Conservation (phyloP, 176 grass and related monocot species). For the Hyparrhenia diplandra region DNA sequence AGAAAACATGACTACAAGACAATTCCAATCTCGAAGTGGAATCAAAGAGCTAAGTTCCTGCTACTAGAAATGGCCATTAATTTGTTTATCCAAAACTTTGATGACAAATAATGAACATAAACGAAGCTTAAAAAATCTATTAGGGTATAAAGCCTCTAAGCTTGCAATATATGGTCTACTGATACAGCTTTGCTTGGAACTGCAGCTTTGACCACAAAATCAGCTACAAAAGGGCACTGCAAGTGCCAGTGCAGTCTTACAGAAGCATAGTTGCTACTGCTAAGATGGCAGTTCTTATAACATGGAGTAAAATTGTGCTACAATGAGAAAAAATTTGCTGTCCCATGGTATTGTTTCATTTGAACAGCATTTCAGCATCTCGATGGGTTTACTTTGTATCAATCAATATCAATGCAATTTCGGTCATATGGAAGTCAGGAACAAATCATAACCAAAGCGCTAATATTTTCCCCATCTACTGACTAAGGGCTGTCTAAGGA, state of each 20-base stretch:
- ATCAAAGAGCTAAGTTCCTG: not conserved
- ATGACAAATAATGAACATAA: conserved; percentile 7
- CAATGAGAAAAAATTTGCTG: not conserved
- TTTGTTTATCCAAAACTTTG: not conserved
- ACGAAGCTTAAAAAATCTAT: not conserved
- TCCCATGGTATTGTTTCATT: not conserved
- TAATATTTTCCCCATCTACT: not conserved
- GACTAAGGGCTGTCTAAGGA: not conserved
- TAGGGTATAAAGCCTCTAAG: not conserved
- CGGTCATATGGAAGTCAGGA: not conserved
- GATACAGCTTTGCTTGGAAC: not conserved
- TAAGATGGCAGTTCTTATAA: not conserved
- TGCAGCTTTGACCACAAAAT: not conserved
- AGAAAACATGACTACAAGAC: not conserved
- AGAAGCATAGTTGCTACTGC: not conserved
- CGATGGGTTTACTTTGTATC: not conserved
- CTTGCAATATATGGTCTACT: not conserved
- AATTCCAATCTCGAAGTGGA: not conserved
- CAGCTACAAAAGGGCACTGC: not conserved
- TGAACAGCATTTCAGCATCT: not conserved
- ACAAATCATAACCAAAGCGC: not conserved
- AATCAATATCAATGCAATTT: not conserved
- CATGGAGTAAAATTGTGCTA: not conserved
- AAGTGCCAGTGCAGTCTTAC: not conserved
- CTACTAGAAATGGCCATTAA: not conserved